phyloP scores from a whole-genome alignment of 2,329 filamentous ascomycete species.

The Fusarium duplospermum region DNA sequence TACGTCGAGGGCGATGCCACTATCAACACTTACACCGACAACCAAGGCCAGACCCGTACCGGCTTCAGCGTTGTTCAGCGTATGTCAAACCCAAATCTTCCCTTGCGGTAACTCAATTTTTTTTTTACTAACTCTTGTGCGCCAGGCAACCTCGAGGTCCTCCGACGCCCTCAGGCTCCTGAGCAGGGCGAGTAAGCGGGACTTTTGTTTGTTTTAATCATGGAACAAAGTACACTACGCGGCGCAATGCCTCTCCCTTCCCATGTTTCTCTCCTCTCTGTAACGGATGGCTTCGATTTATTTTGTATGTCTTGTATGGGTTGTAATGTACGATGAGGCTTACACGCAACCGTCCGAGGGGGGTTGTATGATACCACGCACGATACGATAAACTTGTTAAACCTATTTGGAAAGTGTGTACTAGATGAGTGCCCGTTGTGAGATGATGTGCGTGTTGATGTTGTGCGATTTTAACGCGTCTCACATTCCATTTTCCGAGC shows the following conservation, averaged over 20 bases:
- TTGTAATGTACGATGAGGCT: constrained; percentile 36
- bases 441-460: neutral
- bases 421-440: neutral
- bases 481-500: neutral
- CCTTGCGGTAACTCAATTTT: neutral
- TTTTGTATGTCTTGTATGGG: constrained; percentile 35
- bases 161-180: constrained; percentile 54
- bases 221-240: neutral
- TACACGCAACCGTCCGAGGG: constrained; percentile 28
- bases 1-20: constrained; percentile 85
- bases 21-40: constrained; percentile 74
- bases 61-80: constrained; percentile 81
- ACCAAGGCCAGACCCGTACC: constrained; percentile 75
- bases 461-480: neutral
- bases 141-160: constrained; percentile 59
- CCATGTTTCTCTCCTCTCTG: constrained; percentile 38
- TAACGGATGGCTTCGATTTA: constrained; percentile 31
- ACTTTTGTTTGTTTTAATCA: neutral
- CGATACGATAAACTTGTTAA: constrained; percentile 39
- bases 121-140: constrained; percentile 26
- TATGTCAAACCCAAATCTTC: constrained; percentile 61
- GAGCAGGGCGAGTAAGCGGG: constrained; percentile 39
- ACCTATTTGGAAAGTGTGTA: neutral
- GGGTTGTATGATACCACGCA: constrained; percentile 43
- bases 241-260: neutral